phyloP scores from a whole-genome alignment of 2,329 filamentous ascomycete species.

The Elsinoe fawcettii region DNA sequence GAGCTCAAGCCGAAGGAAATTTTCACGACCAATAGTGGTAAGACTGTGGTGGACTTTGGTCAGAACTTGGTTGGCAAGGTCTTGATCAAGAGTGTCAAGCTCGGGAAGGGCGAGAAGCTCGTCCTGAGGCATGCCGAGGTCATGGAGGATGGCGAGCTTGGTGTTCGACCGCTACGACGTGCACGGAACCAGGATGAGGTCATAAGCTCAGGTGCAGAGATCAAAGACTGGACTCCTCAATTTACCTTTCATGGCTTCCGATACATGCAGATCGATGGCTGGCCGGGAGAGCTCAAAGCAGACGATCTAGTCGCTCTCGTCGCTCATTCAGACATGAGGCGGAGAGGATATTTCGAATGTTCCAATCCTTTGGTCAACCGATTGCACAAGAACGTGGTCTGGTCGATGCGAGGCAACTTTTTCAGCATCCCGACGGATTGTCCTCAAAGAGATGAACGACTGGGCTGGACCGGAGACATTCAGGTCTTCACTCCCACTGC shows the following conservation, averaged over 20 bases:
- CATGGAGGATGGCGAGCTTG: conserved; percentile 42
- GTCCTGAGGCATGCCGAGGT: conserved; percentile 49
- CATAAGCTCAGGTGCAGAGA: conserved; percentile 26
- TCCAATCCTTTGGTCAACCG: conserved; percentile 47
- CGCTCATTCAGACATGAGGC: conserved; percentile 47
- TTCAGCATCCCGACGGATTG: conserved; percentile 51
- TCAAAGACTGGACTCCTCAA: conserved; percentile 37
- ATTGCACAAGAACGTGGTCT: conserved; percentile 48
- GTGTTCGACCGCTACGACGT: conserved; percentile 36
- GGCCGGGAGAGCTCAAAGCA: conserved; percentile 29
- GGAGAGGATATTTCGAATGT: conserved; percentile 45
- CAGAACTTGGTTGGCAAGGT: conserved; percentile 51
- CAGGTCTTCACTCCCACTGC: conserved; percentile 46
- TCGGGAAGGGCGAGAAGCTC: conserved; percentile 35
- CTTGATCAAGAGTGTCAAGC: conserved; percentile 31
- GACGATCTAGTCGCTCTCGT: conserved; percentile 34
- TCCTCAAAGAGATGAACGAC: conserved; percentile 48
- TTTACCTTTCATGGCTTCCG: conserved; percentile 50
- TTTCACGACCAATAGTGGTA: conserved; percentile 35
- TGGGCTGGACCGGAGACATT: conserved; percentile 48
- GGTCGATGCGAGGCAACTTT: conserved; percentile 55
- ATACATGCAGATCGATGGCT: conserved; percentile 43
- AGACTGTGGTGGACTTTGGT: conserved; percentile 49
- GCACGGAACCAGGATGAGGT: conserved; percentile 39
- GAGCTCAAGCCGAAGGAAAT: conserved; percentile 25